These are phyloP conservation scores for Colletotrichum chlorophyti DNA, from an alignment of 2,329 filamentous ascomycete genomes.

Conservation along the genomic window DNA sequence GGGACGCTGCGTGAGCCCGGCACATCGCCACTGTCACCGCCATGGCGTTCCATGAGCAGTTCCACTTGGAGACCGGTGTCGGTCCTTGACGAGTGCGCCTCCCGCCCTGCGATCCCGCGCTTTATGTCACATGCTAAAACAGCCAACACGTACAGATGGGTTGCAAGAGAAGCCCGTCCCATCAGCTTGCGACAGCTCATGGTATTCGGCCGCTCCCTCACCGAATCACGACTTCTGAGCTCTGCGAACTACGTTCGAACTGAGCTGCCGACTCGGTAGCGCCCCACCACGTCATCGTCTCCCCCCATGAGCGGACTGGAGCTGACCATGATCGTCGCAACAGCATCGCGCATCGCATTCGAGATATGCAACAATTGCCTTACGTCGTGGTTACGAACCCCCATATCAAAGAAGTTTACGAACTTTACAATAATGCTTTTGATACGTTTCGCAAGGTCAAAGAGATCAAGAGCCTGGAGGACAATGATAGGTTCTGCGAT, in stretches of 20 bases:
- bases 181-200: conserved; percentile 96
- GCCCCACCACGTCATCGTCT: not conserved
- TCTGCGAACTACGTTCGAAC: conserved; percentile 98
- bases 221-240: conserved; percentile 85
- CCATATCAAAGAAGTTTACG: conserved; percentile 93
- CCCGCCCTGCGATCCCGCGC: not conserved
- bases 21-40: conserved; percentile 33
- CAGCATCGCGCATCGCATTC: conserved; percentile 89
- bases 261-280: conserved; percentile 84
- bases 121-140: conserved; percentile 25
- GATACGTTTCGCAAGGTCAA: conserved; percentile 85
- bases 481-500: conserved; percentile 88
- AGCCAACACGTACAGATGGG: conserved; percentile 75
- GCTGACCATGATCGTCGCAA: conserved; percentile 15
- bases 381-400: conserved; percentile 96
- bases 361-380: conserved; percentile 95
- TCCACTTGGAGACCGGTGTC: conserved; percentile 68
- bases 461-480: conserved; percentile 83
- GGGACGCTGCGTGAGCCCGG: conserved; percentile 11
- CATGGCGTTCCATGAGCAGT: conserved; percentile 37
- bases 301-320: not conserved
- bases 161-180: conserved; percentile 88
- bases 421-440: conserved; percentile 96
- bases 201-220: conserved; percentile 94
- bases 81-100: conserved; percentile 67